A percentile compares a stretch with the other conserved stretches of the same genome.
These are phyloP conservation scores for Actinomucor elegans DNA, from an alignment of 371 early-diverging fungal species.

Conservation along the genomic window DNA sequence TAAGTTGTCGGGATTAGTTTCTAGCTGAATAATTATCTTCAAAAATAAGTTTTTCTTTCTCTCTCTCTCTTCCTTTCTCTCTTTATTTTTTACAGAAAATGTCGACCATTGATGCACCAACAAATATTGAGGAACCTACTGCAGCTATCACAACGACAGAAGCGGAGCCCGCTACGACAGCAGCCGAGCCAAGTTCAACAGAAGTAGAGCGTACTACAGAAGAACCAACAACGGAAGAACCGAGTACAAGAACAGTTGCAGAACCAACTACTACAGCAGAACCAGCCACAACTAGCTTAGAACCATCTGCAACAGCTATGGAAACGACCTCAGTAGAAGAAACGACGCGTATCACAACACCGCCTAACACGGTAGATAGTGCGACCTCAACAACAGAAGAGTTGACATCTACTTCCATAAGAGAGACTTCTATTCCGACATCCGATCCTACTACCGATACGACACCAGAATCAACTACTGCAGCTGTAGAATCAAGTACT, in stretches of 20 bases:
- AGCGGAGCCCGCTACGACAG: neutral
- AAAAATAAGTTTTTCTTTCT: neutral
- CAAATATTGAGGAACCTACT: neutral
- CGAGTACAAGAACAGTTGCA: neutral
- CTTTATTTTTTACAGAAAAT: neutral
- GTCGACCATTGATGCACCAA: conserved; percentile 9
- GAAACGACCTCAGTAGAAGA: neutral
- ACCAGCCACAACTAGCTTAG: neutral
- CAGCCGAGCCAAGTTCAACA: neutral
- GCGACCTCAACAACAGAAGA: neutral
- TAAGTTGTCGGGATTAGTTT: no score
- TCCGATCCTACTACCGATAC: neutral
- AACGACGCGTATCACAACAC: no score
- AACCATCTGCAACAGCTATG: neutral
- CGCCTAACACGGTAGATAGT: no score
- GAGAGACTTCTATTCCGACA: neutral
- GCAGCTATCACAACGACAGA: neutral
- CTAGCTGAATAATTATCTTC: no score
- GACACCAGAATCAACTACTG: neutral
- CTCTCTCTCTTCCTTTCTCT: neutral
- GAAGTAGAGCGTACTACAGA: neutral
- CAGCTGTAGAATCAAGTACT: no score
- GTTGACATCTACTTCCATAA: neutral
- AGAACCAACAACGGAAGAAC: neutral
- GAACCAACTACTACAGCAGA: conserved; percentile 1